Conservation (phyloP, 495 filamentous ascomycete genomes). For the Tuber aestivum region DNA sequence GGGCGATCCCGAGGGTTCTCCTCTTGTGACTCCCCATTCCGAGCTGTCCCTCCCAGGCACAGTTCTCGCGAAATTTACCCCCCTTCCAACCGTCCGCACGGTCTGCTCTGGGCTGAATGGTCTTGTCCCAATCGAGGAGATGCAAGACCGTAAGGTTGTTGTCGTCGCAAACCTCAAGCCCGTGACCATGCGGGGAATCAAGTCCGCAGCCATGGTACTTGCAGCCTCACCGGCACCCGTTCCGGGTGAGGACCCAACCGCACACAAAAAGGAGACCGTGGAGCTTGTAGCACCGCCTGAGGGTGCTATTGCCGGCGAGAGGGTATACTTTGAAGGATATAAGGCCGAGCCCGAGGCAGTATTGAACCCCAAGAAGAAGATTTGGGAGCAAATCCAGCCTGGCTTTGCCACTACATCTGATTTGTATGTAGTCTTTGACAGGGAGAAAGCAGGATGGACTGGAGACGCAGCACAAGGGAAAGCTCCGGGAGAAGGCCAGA, state of each 20-base stretch:
- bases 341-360: constrained; percentile 82
- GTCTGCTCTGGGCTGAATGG: constrained; percentile 96
- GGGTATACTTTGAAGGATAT: constrained; percentile 92
- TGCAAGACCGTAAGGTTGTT: constrained; percentile 92
- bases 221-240: constrained; percentile 76
- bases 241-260: constrained; percentile 79
- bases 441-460: constrained; percentile 55
- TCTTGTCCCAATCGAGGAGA: constrained; percentile 81
- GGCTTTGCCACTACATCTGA: constrained; percentile 80
- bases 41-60: constrained; percentile 73
- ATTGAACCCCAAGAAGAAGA: constrained; percentile 98
- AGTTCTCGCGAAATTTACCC: constrained; percentile 44
- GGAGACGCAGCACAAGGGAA: constrained; percentile 53
- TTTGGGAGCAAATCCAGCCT: constrained; percentile 93
- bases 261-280: constrained; percentile 61
- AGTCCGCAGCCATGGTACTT: constrained; percentile 91
- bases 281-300: constrained; percentile 83
- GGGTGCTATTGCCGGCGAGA: constrained; percentile 72
- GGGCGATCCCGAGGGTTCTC: constrained; percentile 77
- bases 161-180: constrained; percentile 97
- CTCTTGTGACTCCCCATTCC: constrained; percentile 44
- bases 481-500: constrained; percentile 53
- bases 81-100: constrained; percentile 58
- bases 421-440: constrained; percentile 74
- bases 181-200: constrained; percentile 96